Conservation (phyloP, 345 rosid genomes). For the Psidium friedrichsthalianum region DNA sequence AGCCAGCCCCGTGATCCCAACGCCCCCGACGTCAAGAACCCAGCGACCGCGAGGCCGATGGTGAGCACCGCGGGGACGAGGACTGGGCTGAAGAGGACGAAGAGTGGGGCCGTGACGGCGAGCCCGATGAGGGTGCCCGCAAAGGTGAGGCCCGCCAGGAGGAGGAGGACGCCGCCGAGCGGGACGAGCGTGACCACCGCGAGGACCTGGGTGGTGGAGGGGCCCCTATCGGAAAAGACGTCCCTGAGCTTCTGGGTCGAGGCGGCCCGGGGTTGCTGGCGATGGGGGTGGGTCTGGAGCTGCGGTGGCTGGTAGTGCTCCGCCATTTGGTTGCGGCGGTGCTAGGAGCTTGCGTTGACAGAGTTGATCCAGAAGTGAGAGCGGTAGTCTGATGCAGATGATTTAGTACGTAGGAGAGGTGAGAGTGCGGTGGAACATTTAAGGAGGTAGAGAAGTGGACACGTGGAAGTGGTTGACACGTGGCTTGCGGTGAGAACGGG, state of each 20-base stretch:
- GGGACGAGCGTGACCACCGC: constrained; percentile 18
- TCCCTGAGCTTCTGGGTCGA: not conserved
- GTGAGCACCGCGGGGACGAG: constrained; percentile 23
- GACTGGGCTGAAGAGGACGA: constrained; percentile 35
- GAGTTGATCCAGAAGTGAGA: not conserved
- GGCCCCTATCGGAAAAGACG: constrained; percentile 5
- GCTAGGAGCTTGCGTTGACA: not conserved
- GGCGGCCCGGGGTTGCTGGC: not conserved
- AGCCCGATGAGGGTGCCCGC: constrained; percentile 21
- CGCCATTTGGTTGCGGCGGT: not conserved
- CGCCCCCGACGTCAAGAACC: constrained; percentile 31
- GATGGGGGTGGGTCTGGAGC: not conserved
- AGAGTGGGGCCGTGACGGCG: constrained; percentile 22
- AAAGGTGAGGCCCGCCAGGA: constrained; percentile 23
- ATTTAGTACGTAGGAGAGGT: not conserved
- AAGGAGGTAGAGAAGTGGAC: constrained; percentile 1
- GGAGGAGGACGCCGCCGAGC: constrained; percentile 15
- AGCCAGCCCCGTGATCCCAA: constrained; percentile 32
- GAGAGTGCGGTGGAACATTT: not conserved
- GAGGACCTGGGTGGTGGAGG: constrained; percentile 16
- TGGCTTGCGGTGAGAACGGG: not conserved
- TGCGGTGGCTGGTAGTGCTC: constrained; percentile 1
- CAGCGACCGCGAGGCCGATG: constrained; percentile 20
- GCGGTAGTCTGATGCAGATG: not conserved
- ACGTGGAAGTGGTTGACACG: constrained; percentile 10